Evolutionary conservation across 768 basidiomycete genomes (phyloP), one percentile per base, ranked within the genome.

Genomic region (Obba rivulosa): DNA sequence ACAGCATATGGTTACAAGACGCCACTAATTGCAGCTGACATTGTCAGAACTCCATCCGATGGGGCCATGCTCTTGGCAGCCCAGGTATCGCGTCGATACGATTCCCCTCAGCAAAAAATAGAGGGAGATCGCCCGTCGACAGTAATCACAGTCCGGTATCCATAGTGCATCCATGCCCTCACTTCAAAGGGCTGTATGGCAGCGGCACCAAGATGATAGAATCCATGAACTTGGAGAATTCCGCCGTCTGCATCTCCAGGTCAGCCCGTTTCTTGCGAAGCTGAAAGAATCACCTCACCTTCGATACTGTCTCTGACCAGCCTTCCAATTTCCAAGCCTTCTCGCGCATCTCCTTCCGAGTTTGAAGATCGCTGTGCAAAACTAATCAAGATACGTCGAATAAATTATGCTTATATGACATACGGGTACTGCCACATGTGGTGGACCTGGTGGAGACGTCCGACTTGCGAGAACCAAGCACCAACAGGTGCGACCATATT

Each of bases 341-440:
- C 66, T 95, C 89, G 36, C 95, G 78, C 37, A 74, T 81, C 55
- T 87, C 82, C 67, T 92, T 95, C 51, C 95, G 76, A 8, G 77
- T 77, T 53, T 91, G 82, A 48, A 96, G 74, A 58, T 80, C 79
- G 48, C 87, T 88, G 52, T 43, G 35, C 11, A n/a, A 45, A 18
- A 17, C 43, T 43, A 35, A 28, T 48, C 46, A 43, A 31, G 21
- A 44, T 52, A 50, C 57, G 60, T 36, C 50, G 34, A 31, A 45
- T 25, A 40, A 28, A 44, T 34, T 46, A 34, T 28, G 43, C 46
- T 36, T 23, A 45, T 45, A 43, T 23, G 17, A 56, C 63, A 63
- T 59, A 92, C 90, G 84, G 83, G 64, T 95, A 95, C 68, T 97
- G 94, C 95, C 95, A 98, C 70, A 97, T 79, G 69, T 97, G 95